Conservation (phyloP, 306 rosid genomes). For the Castanea sativa region DNA sequence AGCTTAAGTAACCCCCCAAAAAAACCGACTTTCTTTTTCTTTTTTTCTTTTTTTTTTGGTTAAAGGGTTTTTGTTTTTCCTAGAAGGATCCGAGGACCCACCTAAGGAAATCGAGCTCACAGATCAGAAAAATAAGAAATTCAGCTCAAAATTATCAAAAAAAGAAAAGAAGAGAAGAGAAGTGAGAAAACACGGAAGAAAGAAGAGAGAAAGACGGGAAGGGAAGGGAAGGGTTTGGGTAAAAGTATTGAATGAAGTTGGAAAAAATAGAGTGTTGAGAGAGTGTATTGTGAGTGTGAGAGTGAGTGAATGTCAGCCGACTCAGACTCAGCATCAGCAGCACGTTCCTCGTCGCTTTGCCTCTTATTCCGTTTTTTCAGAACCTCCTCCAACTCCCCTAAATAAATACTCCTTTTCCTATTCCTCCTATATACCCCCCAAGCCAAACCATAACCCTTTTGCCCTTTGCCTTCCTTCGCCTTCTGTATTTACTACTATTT, state of each 20-base stretch:
- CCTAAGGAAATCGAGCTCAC: neutral
- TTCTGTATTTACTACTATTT: too few relatives aligned
- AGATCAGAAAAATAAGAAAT: neutral
- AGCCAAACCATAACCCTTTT: too few relatives aligned
- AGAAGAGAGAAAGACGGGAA: too few relatives aligned
- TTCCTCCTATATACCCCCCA: too few relatives aligned
- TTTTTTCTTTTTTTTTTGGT: neutral
- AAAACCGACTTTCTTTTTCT: neutral
- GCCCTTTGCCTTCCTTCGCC: too few relatives aligned
- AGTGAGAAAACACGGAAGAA: too few relatives aligned
- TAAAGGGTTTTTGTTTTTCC: neutral
- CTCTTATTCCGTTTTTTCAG: constrained; percentile 6
- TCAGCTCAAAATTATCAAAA: neutral
- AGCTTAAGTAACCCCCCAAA: constrained; percentile 21
- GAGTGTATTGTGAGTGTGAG: too few relatives aligned
- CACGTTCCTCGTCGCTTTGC: neutral
- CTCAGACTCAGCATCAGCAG: too few relatives aligned
- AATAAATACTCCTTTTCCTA: neutral
- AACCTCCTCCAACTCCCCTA: neutral
- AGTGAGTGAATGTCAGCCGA: too few relatives aligned
- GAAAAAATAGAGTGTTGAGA: too few relatives aligned
- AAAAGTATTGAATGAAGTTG: neutral
- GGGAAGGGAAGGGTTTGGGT: neutral
- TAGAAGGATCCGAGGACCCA: neutral
- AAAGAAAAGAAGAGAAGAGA: too few relatives aligned